Base-by-base conservation (phyloP, 345 rosid genomes). In the Rhizophora mangle region DNA sequence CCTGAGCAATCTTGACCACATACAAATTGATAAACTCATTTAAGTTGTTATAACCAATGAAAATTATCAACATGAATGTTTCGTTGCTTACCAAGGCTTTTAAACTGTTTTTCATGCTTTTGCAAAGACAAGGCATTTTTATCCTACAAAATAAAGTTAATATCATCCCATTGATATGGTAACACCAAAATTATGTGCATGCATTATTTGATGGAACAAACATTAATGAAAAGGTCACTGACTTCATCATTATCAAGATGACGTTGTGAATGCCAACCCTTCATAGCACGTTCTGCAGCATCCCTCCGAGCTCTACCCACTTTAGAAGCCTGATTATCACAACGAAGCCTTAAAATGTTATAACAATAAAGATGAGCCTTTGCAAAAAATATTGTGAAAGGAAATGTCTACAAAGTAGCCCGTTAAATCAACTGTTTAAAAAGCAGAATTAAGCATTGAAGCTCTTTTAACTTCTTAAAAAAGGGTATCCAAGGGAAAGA, bases 251-350 rank as follows among this genome's bases (percentile, higher is more conserved):
- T 82, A 76, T 83, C 81, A 46, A 82, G 79, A 72, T 82, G 80
- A 31, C 87, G 87, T 39, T 83, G 89, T 2, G 89, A 82, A 65
- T 85, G 91, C 91, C 95, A 89, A 74, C 95, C 91, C 78, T 83
- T 89, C 91, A 87, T 89, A 11, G 94, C 94, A 72, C 94, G 94
- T 30, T 89, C 81, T 6, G 93, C 93, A 72, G 89, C 83, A 81
- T 85, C 88, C 63, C 92, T 87, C 60, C 88, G 78, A 54, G 86
- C 84, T 62, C 95, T 76, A 66, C 88, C 88, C 1, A 87, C 82
- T 58, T 84, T 86, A 3, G 85, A 76, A 34, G 83, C 81, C 85
- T 86, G 73, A 66, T 80, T 69, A 75, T 56, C 54, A 60, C 31
- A 62, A 72, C 27, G 65, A 73, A 59, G 63, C 49, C 71, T 10